A percentile compares a stretch with the other conserved stretches of the same genome.
Evolutionary conservation across 345 rosid genomes (phyloP).

Genomic region (Citrus unshiu): DNA sequence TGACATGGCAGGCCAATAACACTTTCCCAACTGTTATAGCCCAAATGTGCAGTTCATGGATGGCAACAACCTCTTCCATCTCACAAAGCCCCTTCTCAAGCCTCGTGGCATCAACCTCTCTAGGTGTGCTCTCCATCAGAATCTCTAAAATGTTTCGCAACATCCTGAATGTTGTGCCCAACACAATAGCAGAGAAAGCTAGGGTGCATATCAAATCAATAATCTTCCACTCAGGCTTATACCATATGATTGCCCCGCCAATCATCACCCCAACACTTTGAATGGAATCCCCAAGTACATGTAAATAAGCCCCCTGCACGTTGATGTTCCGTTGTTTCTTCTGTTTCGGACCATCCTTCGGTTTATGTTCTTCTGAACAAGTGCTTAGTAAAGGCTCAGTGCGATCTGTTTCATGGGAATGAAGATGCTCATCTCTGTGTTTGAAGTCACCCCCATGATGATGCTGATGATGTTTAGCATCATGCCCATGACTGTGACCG

Average conservation of each 20-base stretch:
- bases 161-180: conserved; percentile 60
- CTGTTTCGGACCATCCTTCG: conserved; percentile 9
- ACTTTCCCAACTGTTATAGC: conserved; percentile 70
- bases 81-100: conserved; percentile 65
- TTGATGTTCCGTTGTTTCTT: conserved; percentile 54
- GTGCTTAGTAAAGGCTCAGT: conserved; percentile 31
- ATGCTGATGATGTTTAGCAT: conserved; percentile 16
- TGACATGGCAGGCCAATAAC: conserved; percentile 64
- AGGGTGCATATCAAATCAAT: conserved; percentile 71
- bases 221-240: conserved; percentile 64
- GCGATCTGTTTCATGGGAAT: conserved; percentile 22
- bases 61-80: conserved; percentile 67
- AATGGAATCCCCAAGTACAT: conserved; percentile 69
- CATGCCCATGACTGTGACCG: conserved; percentile 22
- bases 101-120: conserved; percentile 63
- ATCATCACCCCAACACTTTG: conserved; percentile 79
- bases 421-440: conserved; percentile 23
- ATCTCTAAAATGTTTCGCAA: conserved; percentile 62
- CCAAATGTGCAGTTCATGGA: conserved; percentile 77
- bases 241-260: conserved; percentile 70
- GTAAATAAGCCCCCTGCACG: conserved; percentile 68
- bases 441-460: conserved; percentile 11
- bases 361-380: conserved; percentile 17
- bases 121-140: conserved; percentile 75
- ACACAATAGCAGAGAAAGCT: conserved; percentile 45